Base-by-base conservation (phyloP, 345 rosid genomes). In the Psidium friedrichsthalianum region DNA sequence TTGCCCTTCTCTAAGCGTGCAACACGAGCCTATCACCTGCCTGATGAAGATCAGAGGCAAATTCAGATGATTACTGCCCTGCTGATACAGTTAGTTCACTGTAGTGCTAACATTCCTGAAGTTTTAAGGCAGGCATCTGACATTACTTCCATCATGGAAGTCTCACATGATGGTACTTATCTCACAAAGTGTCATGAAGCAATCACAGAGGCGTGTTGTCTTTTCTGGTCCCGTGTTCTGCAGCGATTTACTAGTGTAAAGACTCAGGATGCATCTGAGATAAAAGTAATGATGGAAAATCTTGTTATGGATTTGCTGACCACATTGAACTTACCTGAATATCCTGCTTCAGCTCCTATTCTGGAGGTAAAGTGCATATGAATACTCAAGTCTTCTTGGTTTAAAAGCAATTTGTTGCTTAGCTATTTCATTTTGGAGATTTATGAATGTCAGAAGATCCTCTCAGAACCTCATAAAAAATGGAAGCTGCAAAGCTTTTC, bases 1-100 rank as follows among this genome's bases (percentile, higher is more conserved):
- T 88, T 98, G 83, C 99, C 99, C 80, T 88, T 89, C 87, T 94
- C 99, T 25, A 96, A 94, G 90, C 93, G 98, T 84, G 98, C 93
- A 6, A 83, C 91, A 83, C 93, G 99, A 89, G 87, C 99, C 11
- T 95, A 96, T 93, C 98, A 90, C 86, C 93, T 98, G 21, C 99
- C 99, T 81, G 99, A 96, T 92, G 99, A 98, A 90, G 99, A 98
- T 88, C 98, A 96, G 86, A 94, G 94, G 90, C 99, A 98, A 90
- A 98, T 98, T 89, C 99, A 98, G 90, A 96, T 95, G 98, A 90
- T 96, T 84, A 93, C 98, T 61, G 99, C 99, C 85, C 90, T 98
- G 90, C 94, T 98, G 86, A 93, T 98, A 90, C 99, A 98, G 89
- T 91, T 98, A 92, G 98, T 96, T 90, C 98, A 96, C 87, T 89